A percentile compares a stretch with the other conserved stretches of the same genome.
phyloP scores from a whole-genome alignment of 108 stramenopile genomes.

The Epipyxis sp. region DNA sequence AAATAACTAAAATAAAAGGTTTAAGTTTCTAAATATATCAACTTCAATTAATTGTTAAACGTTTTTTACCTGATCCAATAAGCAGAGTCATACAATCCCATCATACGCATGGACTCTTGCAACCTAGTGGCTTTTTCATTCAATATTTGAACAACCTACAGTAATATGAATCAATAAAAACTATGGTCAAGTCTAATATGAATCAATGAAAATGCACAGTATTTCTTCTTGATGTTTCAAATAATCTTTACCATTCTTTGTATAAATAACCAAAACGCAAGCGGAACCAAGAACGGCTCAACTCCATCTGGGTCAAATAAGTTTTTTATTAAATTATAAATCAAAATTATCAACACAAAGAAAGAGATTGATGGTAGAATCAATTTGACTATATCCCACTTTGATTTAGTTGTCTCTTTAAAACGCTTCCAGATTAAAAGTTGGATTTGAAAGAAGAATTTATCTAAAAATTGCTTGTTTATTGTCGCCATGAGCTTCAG shows the following conservation, averaged over 20 bases:
- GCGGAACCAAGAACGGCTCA: constrained; percentile 7
- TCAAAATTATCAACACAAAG: background rate
- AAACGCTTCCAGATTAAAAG: background rate
- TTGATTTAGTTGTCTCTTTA: background rate
- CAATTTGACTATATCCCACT: background rate
- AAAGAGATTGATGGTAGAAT: background rate
- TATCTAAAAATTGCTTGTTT: background rate
- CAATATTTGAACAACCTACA: constrained; percentile 17
- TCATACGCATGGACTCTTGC: constrained; percentile 26
- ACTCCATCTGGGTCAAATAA: background rate
- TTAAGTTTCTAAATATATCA: too few species aligned
- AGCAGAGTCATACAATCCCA: background rate
- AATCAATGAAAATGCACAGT: too few species aligned
- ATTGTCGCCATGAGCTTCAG: too few species aligned
- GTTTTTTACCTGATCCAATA: too few species aligned
- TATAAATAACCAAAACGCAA: constrained; percentile 21
- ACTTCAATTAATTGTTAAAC: too few species aligned
- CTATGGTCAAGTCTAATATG: too few species aligned
- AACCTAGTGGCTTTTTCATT: background rate
- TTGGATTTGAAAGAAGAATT: background rate
- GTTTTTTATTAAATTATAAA: background rate
- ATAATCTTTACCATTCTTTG: background rate
- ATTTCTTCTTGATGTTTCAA: too few species aligned
- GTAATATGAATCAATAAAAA: too few species aligned
- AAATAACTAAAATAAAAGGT: too few species aligned